These are phyloP conservation scores for Fusarium lateritium DNA, from an alignment of 2,329 filamentous ascomycete species.

Conservation along the genomic window DNA sequence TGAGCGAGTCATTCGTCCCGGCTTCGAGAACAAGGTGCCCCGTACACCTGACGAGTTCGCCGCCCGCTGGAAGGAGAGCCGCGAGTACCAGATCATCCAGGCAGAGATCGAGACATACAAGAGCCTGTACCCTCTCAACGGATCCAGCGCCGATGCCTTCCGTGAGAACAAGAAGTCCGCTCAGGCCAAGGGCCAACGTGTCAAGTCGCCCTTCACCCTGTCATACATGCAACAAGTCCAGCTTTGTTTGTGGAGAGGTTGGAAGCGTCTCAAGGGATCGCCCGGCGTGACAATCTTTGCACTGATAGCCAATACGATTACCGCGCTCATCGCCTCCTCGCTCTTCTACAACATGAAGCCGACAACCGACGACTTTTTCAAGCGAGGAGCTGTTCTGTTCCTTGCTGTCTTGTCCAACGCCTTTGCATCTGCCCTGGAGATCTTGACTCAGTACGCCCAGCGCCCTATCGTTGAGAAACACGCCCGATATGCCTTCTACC, in stretches of 20 bases:
- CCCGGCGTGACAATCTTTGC: constrained; percentile 34
- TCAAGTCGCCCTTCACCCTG: constrained; percentile 64
- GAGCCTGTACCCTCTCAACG: constrained; percentile 46
- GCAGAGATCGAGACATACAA: constrained; percentile 54
- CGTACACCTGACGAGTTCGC: constrained; percentile 58
- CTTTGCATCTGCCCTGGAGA: constrained; percentile 57
- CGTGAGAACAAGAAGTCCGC: constrained; percentile 46
- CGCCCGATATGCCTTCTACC: constrained; percentile 58
- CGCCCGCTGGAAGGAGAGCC: constrained; percentile 52
- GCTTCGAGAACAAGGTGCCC: constrained; percentile 54
- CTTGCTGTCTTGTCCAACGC: constrained; percentile 69
- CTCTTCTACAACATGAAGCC: constrained; percentile 42
- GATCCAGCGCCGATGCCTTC: constrained; percentile 46
- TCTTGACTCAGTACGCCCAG: constrained; percentile 57
- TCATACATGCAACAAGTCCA: constrained; percentile 62
- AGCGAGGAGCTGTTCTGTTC: constrained; percentile 64
- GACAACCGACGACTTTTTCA: constrained; percentile 33
- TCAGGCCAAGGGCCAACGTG: constrained; percentile 56
- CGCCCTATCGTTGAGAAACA: constrained; percentile 59
- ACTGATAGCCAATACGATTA: constrained; percentile 21
- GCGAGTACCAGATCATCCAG: constrained; percentile 32
- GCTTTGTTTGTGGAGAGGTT: constrained; percentile 60
- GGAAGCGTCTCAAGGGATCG: constrained; percentile 56
- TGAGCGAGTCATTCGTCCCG: constrained; percentile 54
- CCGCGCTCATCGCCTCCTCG: constrained; percentile 31